phyloP scores from a whole-genome alignment of 2,329 filamentous ascomycete genomes.

The Colletotrichum brevisporum region DNA sequence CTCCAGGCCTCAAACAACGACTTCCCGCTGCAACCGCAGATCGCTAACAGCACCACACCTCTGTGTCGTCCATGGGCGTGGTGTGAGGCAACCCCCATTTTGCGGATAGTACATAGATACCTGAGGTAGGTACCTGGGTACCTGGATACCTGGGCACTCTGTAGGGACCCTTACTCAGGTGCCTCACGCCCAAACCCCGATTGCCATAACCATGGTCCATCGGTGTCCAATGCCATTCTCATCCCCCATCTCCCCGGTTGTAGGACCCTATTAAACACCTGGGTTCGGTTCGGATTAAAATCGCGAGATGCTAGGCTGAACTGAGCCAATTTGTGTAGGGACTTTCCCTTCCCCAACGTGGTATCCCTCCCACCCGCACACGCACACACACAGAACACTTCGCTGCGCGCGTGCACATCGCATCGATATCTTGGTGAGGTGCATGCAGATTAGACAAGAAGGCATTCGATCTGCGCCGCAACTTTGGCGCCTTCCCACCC shows the following conservation, averaged over 20 bases:
- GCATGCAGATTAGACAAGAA: no score
- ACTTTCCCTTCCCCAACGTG: background rate
- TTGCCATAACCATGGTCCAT: constrained; percentile 1
- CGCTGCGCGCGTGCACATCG: no score
- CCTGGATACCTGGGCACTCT: background rate
- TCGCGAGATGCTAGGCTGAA: constrained; percentile 12
- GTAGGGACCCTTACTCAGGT: background rate
- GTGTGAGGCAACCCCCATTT: no score
- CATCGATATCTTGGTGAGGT: no score
- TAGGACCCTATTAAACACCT: background rate
- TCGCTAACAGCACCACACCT: no score
- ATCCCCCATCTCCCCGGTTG: background rate
- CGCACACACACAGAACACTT: background rate
- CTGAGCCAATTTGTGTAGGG: constrained; percentile 7
- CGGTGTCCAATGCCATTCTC: background rate
- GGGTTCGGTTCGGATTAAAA: constrained; percentile 4
- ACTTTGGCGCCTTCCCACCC: background rate
- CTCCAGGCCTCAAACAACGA: constrained; percentile 8
- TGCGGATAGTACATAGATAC: no score
- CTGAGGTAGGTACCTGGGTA: no score
- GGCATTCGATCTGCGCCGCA: no score
- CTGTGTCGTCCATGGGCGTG: no score
- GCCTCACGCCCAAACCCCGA: constrained; percentile 7
- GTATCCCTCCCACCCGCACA: background rate
- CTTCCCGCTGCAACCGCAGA: constrained; percentile 34